A percentile compares a stretch with the other conserved stretches of the same genome.
These are phyloP conservation scores for Flaveria robusta DNA, from an alignment of 129 eudicot species.

Conservation along the genomic window DNA sequence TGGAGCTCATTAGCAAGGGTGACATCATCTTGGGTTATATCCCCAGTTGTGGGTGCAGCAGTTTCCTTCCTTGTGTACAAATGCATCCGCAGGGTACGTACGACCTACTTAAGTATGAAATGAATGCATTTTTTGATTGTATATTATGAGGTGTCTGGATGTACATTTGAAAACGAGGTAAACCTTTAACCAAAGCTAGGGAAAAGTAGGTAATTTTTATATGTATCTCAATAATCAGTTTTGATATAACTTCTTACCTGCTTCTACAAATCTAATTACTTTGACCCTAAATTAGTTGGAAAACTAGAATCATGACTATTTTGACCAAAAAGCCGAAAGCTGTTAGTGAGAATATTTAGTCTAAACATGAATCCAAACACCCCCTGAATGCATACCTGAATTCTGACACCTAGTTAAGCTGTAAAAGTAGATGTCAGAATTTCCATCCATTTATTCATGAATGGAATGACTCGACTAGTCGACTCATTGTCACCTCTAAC, in stretches of 20 bases:
- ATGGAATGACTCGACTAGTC: no score
- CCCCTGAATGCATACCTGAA: no score
- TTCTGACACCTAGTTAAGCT: no score
- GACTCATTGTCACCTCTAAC: neutral
- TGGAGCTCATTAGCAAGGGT: conserved; percentile 98
- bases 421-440: no score
- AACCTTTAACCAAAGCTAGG: neutral
- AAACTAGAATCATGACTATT: no score
- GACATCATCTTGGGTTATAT: conserved; percentile 88
- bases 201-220: neutral
- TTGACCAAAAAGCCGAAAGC: no score
- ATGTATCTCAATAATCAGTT: neutral
- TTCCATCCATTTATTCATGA: no score
- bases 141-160: neutral
- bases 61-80: conserved; percentile 93
- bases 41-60: conserved; percentile 81
- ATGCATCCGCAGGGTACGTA: conserved; percentile 95
- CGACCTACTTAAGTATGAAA: conserved; percentile 3
- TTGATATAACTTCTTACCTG: neutral
- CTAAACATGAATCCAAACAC: no score
- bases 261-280: neutral
- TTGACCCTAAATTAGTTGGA: no score
- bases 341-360: no score
- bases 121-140: neutral
- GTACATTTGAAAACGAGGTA: neutral